Conservation (phyloP, 495 filamentous ascomycete species). For the Hypoxylon lienhwacheense region DNA sequence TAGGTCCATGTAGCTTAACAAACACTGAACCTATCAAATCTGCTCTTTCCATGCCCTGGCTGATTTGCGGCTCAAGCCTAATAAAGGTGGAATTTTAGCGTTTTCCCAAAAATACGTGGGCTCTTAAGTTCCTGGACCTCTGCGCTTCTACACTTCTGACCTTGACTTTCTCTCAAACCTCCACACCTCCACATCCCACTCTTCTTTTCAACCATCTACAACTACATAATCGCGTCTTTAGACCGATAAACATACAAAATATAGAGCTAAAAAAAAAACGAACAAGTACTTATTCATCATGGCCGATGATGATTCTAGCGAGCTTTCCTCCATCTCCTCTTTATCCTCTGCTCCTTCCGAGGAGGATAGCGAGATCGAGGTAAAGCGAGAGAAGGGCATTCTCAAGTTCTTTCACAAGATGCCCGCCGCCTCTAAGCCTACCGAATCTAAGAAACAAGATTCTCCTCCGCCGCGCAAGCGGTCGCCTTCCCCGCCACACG, state of each 20-base stretch:
- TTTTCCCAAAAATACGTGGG: constrained; percentile 23
- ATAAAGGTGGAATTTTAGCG: constrained; percentile 39
- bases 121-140: constrained; percentile 27
- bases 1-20: constrained; percentile 27
- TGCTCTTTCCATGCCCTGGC: constrained; percentile 30
- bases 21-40: constrained; percentile 39
- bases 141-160: constrained; percentile 7
- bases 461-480: constrained; percentile 74
- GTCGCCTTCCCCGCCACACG: constrained; percentile 82
- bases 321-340: constrained; percentile 57
- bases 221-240: constrained; percentile 4
- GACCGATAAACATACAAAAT: neutral
- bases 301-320: constrained; percentile 58
- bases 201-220: constrained; percentile 6
- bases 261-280: too few species aligned
- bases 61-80: constrained; percentile 42
- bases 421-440: constrained; percentile 40
- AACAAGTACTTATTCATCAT: too few species aligned
- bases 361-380: constrained; percentile 53
- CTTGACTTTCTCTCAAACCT: constrained; percentile 13
- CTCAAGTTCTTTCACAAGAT: constrained; percentile 61
- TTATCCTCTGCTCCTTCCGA: constrained; percentile 57
- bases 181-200: constrained; percentile 21
- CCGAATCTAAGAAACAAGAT: constrained; percentile 44
- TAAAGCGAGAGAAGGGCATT: constrained; percentile 55